A percentile compares a stretch with the other conserved stretches of the same genome.
Conservation (phyloP, 129 eudicot species). For the Mikania micrantha region DNA sequence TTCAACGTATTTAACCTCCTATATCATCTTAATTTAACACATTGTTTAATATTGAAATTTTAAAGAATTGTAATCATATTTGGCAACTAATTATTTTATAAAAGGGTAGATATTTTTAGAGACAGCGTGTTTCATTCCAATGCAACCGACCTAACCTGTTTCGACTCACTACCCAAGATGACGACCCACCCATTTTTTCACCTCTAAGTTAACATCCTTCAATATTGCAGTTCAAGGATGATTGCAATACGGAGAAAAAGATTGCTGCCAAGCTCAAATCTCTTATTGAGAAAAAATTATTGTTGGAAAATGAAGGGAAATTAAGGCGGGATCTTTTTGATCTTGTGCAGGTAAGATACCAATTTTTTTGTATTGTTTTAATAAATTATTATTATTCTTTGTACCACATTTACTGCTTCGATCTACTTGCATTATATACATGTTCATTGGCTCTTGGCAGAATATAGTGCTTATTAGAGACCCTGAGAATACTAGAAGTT, state of each 20-base stretch:
- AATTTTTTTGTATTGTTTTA: background rate
- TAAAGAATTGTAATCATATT: background rate
- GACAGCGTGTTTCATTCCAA: background rate
- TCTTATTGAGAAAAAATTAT: slow-evolving; percentile 44
- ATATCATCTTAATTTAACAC: background rate
- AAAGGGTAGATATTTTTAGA: background rate
- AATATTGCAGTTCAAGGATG: slow-evolving; percentile 73
- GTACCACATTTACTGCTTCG: background rate
- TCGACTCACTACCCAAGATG: background rate
- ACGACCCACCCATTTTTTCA: background rate
- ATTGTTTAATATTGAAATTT: background rate
- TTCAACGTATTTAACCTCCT: background rate
- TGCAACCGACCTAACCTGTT: background rate
- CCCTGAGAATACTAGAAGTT: slow-evolving; percentile 81
- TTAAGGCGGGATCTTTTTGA: slow-evolving; percentile 71
- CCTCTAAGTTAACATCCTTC: background rate
- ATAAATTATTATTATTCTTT: too few species aligned
- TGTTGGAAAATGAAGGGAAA: slow-evolving; percentile 61
- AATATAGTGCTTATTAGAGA: slow-evolving; percentile 84
- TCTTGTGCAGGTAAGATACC: slow-evolving; percentile 54
- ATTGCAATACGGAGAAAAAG: slow-evolving; percentile 89
- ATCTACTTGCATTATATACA: background rate
- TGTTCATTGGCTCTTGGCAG: slow-evolving; percentile 48
- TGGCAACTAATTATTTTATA: background rate
- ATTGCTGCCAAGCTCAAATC: slow-evolving; percentile 79